Conservation (phyloP, 495 filamentous ascomycete genomes). For the Tuber indicum region DNA sequence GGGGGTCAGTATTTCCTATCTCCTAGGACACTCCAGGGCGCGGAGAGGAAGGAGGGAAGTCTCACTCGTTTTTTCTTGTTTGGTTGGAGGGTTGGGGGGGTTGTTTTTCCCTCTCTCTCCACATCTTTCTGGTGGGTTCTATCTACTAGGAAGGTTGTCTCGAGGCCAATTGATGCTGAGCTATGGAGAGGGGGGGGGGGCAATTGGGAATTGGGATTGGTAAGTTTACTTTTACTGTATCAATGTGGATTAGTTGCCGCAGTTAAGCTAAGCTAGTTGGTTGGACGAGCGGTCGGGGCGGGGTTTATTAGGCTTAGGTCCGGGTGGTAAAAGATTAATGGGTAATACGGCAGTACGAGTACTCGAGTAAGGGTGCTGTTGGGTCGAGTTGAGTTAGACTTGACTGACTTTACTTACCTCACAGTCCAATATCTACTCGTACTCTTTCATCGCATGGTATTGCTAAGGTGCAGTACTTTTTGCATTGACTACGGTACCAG, state of each 20-base stretch:
- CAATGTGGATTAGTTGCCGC: background rate
- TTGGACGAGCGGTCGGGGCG: background rate
- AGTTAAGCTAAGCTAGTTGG: background rate
- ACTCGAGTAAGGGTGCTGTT: too few relatives aligned
- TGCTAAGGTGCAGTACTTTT: background rate
- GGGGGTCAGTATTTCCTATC: background rate
- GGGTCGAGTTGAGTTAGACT: background rate
- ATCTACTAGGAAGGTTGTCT: background rate
- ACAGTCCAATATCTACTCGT: background rate
- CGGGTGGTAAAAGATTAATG: background rate
- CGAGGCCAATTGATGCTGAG: background rate
- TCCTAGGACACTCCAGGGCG: background rate
- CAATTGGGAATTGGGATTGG: conserved; percentile 1
- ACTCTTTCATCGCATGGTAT: background rate
- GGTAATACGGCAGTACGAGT: background rate
- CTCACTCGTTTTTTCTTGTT: background rate
- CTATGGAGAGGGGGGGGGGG: background rate
- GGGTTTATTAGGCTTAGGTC: background rate
- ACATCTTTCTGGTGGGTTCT: conserved; percentile 7
- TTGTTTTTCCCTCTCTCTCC: conserved; percentile 7
- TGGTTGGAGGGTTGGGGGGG: conserved; percentile 8
- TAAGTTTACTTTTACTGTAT: background rate
- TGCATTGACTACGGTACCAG: background rate
- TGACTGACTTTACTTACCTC: background rate
- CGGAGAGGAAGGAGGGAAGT: background rate